Base-by-base conservation (phyloP, 495 filamentous ascomycete species). In the Penicillium soppii region DNA sequence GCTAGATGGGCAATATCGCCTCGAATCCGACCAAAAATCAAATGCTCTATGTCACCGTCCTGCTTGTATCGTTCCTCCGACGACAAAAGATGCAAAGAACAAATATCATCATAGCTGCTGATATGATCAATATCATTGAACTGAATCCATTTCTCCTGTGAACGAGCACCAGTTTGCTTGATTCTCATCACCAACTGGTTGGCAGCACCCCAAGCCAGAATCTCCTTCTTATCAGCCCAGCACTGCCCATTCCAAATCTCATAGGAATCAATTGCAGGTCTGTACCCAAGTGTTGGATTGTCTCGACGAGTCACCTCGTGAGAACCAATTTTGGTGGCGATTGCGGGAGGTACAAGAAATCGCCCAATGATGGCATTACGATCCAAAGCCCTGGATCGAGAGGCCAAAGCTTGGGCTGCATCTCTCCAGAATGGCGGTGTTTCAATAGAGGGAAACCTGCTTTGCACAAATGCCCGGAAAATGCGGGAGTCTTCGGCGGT, bases 31-130 rank as follows among this genome's bases (percentile, higher is more conserved):
- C 68, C 66, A 47, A 73, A 69, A 7, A 77, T 72, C 44, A 77
- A 22, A 53, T 73, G 64, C 41, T 67, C 69, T 4, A 63, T 58
- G 10, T 66, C 66, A 2, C 16, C 40, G 15, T 56, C 47, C 49
- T 66, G 59, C 17, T 43, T 54, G 41, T 79, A 73, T 9, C 69
- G 54, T 4, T 75, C 65, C 12, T 65, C 53, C 19, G 47, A 40
- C 12, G 47, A 49, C 21, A 88, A 54, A 1, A 87, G 54, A 58
- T 81, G 78, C 12, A 87, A 21, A 10, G 76, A 70, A 27, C 78
- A 81, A 37, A 88, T 80, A 65, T 89, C 85, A 55, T 87, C 85
- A 44, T 71, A 70, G n/a, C 83, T 84, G 52, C 79, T 82, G 8
- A 62, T 56, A 43, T 74, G 63, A 4, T 77, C 68, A 22, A 74